Base-by-base conservation (phyloP, 1,139 yeast genomes). In the Sugiyamaella novakii region DNA sequence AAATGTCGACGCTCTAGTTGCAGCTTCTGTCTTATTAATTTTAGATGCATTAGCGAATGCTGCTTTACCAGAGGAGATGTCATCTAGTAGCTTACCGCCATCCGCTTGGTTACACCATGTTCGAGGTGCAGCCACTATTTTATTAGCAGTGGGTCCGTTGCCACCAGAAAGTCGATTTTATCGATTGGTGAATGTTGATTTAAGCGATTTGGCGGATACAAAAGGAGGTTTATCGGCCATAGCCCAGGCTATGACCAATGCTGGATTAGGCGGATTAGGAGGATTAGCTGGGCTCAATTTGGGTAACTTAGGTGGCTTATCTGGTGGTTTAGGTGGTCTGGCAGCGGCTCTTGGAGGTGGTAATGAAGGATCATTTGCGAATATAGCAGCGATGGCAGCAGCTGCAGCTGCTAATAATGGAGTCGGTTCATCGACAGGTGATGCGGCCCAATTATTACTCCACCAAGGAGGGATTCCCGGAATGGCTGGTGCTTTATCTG, bases 51-150 rank as follows among this genome's bases (percentile, higher is more conserved):
- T 91, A 54, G 98, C 98, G 2, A 91, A 91, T 68, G 97, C 97
- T 0, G 81, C 95, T 1, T 74, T 83, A 39, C 89, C 95, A 2
- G 75, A 25, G 12, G 61, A 63, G 19, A 60, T 63, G 54, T 46
- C 59, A 5, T 54, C 69, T 17, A 54, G 66, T 40, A 79, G 87
- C 3, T 70, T 89, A 48, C 95, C 96, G 1, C 92, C 97, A 1
- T 83, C 92, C 5, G 96, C 97, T 0, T 91, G 98, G 98, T 83
- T 91, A 50, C 92, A 88, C 72, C 97, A 91, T 64, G 97, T 91
- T 11, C 87, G 94, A 60, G 98, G 97, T 18, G 96, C 97, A 0
- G 96, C 96, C 3, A 91, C 97, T 0, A 91, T 91, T 43, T 73
- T 91, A 50, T 86, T 96, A 1, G 95, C 97, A 0, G 96, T 89